Base-by-base conservation (phyloP, 2,329 filamentous ascomycete genomes). In the Fusarium sp. region DNA sequence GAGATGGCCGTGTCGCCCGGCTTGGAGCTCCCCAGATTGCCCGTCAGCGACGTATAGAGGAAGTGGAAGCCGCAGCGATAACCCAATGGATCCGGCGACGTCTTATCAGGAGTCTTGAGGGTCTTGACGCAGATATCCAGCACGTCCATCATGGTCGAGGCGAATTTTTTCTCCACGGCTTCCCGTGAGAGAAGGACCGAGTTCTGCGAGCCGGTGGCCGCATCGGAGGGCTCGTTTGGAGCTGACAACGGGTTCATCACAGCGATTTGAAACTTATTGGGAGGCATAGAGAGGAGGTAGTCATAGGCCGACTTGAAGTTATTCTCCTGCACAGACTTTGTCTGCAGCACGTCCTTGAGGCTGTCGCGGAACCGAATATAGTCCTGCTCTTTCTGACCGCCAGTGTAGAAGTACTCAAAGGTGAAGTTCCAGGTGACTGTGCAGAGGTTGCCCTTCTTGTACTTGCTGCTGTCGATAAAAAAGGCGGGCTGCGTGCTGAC, bases 21-120 rank as follows among this genome's bases (percentile, higher is more conserved):
- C 12, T 46, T n/a, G 7, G 12, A 1, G 4, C 61, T 64, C 1
- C 61, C 56, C 4, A 62, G 46, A 29, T 64, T 64, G 4, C 57
- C 61, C 0, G 61, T 64, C 4, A 64, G 12, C 2, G 57, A 64
- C 2, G 39, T 53, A 8, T 64, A 64, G 7, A 64, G 27, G 17
- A 52, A 64, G n/a, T 64, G 57, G 15, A 62, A 64, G 1, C 61
- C 46, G n/a, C 56, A 62, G 15, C 61, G 57, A 33, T 35, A 38
- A 9, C 33, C 45, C 2, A 10, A 13, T 10, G 38, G 31, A 25
- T 44, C 61, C 1, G 46, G 61, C 1, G 61, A 64, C 1, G 61
- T 62, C 9, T 25, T 17, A 15, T 64, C 39, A 3, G 61, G 56
- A n/a, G 20, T 17, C 20, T 64, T 62, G 5, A 64, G 27, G 25